Percentiles rank a stretch among this genome's conserved stretches.
These are phyloP conservation scores for Sordariomycetes sp. DNA, from an alignment of 2,329 filamentous ascomycete species.

Conservation along the genomic window DNA sequence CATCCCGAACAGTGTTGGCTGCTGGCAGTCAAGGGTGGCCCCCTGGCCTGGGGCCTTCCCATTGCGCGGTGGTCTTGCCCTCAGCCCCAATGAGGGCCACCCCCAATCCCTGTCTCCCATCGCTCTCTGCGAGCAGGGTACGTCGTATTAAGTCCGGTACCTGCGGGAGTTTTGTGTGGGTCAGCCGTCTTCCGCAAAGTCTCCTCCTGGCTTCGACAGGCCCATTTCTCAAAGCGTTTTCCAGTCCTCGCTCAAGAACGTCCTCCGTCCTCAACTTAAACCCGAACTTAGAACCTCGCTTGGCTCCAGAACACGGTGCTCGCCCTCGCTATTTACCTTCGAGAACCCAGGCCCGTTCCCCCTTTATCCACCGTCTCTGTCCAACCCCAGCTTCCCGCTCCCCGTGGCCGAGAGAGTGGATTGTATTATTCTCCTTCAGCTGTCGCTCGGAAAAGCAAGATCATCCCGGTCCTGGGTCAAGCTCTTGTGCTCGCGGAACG, in stretches of 20 bases:
- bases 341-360: neutral
- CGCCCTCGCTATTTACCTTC: neutral
- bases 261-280: neutral
- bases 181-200: neutral
- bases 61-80: neutral
- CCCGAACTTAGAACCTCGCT: neutral
- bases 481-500: conserved; percentile 1
- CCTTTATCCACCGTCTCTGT: neutral
- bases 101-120: conserved; percentile 1
- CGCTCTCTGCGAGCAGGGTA: neutral
- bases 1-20: conserved; percentile 1
- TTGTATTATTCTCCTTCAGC: neutral
- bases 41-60: conserved; percentile 1
- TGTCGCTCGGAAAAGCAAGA: neutral
- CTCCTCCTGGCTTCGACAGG: neutral
- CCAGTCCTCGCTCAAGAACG: too few relatives aligned
- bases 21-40: conserved; percentile 2
- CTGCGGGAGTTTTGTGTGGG: neutral
- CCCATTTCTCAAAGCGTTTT: too few relatives aligned
- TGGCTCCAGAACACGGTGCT: neutral
- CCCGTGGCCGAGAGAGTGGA: neutral
- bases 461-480: neutral
- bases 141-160: neutral
- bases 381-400: neutral
- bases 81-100: neutral